Conservation (phyloP, 371 early-diverging fungal species). For the Capillidium heterosporum region DNA sequence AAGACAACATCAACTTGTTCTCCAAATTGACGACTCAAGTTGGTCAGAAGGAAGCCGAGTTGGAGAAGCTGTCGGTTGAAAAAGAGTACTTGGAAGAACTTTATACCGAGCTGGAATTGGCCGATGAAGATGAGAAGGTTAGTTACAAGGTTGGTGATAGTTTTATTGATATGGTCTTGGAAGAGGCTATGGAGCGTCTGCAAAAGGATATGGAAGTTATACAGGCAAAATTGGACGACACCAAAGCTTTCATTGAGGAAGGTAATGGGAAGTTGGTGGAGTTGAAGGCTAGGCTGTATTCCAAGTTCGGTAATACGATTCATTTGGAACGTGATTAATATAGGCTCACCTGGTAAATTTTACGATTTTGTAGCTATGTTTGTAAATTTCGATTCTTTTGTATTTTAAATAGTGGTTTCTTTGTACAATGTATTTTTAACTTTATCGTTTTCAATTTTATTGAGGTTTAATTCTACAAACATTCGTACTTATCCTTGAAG, state of each 20-base stretch:
- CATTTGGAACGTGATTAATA: conserved; percentile 70
- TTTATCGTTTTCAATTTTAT: too few relatives aligned
- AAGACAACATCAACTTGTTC: conserved; percentile 83
- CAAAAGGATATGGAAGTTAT: conserved; percentile 36
- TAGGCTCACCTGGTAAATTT: too few relatives aligned
- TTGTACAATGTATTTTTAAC: too few relatives aligned
- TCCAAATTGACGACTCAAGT: conserved; percentile 63
- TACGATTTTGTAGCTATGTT: too few relatives aligned
- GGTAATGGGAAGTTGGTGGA: conserved; percentile 56
- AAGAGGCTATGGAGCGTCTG: conserved; percentile 51
- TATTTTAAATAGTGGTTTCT: too few relatives aligned
- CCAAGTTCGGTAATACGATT: conserved; percentile 83
- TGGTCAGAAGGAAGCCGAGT: conserved; percentile 57
- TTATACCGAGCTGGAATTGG: conserved; percentile 70
- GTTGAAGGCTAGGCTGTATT: conserved; percentile 72
- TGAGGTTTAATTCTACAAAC: too few relatives aligned
- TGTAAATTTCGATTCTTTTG: too few relatives aligned
- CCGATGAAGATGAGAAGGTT: conserved; percentile 75
- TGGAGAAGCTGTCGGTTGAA: conserved; percentile 47
- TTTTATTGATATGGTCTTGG: conserved; percentile 57
- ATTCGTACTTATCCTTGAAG: too few relatives aligned
- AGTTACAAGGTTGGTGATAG: conserved; percentile 61
- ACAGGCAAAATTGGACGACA: conserved; percentile 32
- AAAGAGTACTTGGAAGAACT: conserved; percentile 88
- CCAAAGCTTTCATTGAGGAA: conserved; percentile 44